phyloP scores from a whole-genome alignment of 768 basidiomycete genomes.

The Termitomyces sp. region DNA sequence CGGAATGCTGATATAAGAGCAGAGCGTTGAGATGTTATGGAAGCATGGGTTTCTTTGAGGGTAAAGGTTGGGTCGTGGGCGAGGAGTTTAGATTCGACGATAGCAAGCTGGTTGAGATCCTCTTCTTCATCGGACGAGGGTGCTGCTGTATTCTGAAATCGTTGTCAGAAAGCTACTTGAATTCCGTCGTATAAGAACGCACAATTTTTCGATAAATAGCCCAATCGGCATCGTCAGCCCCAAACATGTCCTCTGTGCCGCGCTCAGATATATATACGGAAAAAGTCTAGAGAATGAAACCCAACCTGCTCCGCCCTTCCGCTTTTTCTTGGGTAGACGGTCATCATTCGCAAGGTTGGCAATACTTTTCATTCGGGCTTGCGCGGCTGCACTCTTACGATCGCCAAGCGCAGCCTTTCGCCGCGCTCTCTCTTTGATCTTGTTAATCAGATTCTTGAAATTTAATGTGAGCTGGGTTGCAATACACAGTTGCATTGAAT shows the following conservation, averaged over 20 bases:
- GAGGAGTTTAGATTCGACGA: conserved; percentile 79
- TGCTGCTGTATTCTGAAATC: conserved; percentile 58
- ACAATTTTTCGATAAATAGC: conserved; percentile 97
- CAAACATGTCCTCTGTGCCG: conserved; percentile 82
- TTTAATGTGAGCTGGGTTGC: neutral
- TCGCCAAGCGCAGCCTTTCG: conserved; percentile 81
- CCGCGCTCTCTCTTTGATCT: conserved; percentile 82
- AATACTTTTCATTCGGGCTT: conserved; percentile 95
- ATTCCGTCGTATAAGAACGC: conserved; percentile 20
- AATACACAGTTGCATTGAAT: neutral
- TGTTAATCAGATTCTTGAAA: conserved; percentile 67
- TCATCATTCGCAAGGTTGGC: conserved; percentile 90
- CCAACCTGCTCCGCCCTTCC: conserved; percentile 75
- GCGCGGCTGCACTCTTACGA: conserved; percentile 91
- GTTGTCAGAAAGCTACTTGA: neutral
- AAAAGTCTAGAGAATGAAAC: conserved; percentile 18
- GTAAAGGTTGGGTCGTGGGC: conserved; percentile 85
- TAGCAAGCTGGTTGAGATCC: conserved; percentile 67
- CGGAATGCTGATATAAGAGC: conserved; percentile 85
- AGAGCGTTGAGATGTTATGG: conserved; percentile 71
- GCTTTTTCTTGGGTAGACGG: conserved; percentile 76
- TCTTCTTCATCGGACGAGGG: conserved; percentile 90
- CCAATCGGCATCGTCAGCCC: conserved; percentile 95
- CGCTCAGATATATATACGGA: conserved; percentile 8
- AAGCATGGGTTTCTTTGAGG: conserved; percentile 74